Base-by-base conservation (phyloP, 495 filamentous ascomycete genomes). In the Schizothecium vesticola region DNA sequence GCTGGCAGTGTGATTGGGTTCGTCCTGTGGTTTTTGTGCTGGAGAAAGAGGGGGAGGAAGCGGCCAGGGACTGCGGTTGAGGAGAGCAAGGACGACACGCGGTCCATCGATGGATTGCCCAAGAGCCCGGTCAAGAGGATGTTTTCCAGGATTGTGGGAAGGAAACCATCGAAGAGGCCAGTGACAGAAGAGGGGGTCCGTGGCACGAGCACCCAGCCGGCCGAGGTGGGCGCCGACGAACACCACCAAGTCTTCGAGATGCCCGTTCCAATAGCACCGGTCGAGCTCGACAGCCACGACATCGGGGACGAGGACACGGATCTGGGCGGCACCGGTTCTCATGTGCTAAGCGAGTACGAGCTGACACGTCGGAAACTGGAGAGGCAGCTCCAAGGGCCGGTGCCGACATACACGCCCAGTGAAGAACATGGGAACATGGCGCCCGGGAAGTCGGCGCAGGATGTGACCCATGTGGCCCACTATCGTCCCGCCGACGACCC, bases 191-290 rank as follows among this genome's bases (percentile, higher is more conserved):
- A 72, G 26, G 72, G 73, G 29, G 66, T 71, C 10, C 55, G 73
- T 26, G 68, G 65, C 33, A 71, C 56, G 56, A 74, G 69, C 13
- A 11, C 61, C 3, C 73, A 78, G 25, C 74, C 79, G 6, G 76
- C 74, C 26, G 83, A 84, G 70, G 82, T 85, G 6, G 80, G 73
- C 12, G 81, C 82, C 8, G 81, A 85, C 62, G 75, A 71, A 65
- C 75, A 71, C 51, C 82, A 85, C 66, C 83, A 83, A 70, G 71
- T 83, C 7, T 85, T 83, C 61, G 82, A 85, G 68, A 73, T 86
- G 64, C 80, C 83, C 21, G 83, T 77, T 12, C 77, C 81, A 1
- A 68, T 77, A 11, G 81, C 79, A 16, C 83, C 83, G 1, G 81
- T 80, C 23, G 84, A 86, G 71, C 74, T 86, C 28, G 83, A 85